phyloP scores from a whole-genome alignment of 2,329 filamentous ascomycete genomes.

The Hypoxylon sp. region DNA sequence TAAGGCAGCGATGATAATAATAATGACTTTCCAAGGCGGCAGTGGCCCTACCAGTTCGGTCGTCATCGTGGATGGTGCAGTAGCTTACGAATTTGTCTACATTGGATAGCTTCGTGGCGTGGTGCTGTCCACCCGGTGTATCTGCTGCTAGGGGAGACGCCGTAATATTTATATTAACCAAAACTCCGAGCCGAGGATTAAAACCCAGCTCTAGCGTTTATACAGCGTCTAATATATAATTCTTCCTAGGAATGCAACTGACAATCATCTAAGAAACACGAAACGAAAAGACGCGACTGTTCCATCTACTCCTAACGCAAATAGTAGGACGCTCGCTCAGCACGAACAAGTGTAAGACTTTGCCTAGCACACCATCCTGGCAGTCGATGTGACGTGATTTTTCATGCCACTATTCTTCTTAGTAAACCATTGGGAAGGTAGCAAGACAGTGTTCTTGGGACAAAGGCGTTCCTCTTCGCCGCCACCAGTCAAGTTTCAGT shows the following conservation, averaged over 20 bases:
- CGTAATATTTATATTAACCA: slow-evolving; percentile 9
- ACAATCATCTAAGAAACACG: no score
- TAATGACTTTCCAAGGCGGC: slow-evolving; percentile 6
- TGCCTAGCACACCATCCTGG: no score
- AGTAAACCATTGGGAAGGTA: no score
- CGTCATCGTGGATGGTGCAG: background rate
- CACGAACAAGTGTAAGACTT: no score
- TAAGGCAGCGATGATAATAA: slow-evolving; percentile 1
- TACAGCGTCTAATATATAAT: background rate
- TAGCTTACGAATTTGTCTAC: background rate
- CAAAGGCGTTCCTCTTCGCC: no score
- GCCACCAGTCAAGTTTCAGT: no score
- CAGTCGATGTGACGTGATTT: no score
- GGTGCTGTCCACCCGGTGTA: background rate
- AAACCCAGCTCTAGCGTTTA: background rate
- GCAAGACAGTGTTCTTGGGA: no score
- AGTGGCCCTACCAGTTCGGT: background rate
- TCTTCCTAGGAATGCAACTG: background rate
- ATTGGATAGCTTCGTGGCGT: slow-evolving; percentile 12
- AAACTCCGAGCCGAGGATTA: background rate
- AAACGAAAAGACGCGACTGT: no score
- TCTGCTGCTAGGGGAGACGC: background rate
- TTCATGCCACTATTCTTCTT: no score
- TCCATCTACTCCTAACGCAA: no score
- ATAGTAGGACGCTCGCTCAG: no score